phyloP scores from a whole-genome alignment of 139 green algal species.

The Gonium pectorale region DNA sequence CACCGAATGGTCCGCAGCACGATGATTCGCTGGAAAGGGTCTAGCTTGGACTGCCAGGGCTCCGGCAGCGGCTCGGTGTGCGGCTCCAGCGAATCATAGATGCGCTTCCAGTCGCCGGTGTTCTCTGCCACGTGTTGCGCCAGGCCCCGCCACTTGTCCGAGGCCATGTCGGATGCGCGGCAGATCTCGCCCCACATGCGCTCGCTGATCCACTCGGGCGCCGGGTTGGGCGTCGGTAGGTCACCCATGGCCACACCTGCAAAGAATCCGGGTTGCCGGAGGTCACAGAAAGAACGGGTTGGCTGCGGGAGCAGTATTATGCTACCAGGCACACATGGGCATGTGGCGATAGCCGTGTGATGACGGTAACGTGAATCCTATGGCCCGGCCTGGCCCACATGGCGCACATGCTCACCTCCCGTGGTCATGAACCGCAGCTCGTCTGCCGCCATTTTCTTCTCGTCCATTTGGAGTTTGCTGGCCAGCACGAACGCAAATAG shows the following conservation, averaged over 20 bases:
- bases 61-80: slow-evolving; percentile 65
- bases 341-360: no score
- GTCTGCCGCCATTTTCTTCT: slow-evolving; percentile 47
- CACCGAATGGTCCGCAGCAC: slow-evolving; percentile 69
- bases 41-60: slow-evolving; percentile 64
- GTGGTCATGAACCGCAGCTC: slow-evolving; percentile 87
- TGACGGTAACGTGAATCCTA: no score
- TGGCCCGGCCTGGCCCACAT: no score
- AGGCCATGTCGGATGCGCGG: slow-evolving; percentile 59
- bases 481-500: slow-evolving; percentile 80
- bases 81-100: slow-evolving; percentile 75
- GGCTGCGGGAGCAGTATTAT: no score
- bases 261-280: no score
- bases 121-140: slow-evolving; percentile 53
- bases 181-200: slow-evolving; percentile 81
- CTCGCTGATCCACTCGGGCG: slow-evolving; percentile 69
- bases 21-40: slow-evolving; percentile 77
- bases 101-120: slow-evolving; percentile 54
- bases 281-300: no score
- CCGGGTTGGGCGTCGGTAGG: slow-evolving; percentile 68
- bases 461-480: slow-evolving; percentile 64
- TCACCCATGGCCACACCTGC: slow-evolving; percentile 75
- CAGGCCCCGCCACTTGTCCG: slow-evolving; percentile 54
- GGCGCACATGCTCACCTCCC: slow-evolving; percentile 55
- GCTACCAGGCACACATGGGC: no score